Base-by-base conservation (phyloP, 2,329 filamentous ascomycete species). In the Myrmaecium sp. region DNA sequence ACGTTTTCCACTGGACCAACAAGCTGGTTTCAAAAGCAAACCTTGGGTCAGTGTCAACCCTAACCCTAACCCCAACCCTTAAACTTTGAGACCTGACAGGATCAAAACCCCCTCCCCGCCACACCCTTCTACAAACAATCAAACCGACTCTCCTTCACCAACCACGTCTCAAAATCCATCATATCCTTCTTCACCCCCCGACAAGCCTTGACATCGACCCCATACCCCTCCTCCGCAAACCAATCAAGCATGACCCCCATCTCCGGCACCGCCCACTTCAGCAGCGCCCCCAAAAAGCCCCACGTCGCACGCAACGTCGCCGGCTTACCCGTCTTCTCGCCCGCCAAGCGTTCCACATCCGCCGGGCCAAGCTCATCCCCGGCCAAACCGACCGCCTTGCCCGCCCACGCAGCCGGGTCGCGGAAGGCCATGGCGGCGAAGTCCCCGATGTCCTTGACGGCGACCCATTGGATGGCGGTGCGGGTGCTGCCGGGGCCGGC, bases 321-420 rank as follows among this genome's bases (percentile, higher is more conserved):
- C 3, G 51, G 42, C 17, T 48, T 40, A 0, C 62, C 63, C 4
- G 57, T 58, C 16, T 49, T 52, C 13, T 52, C 41, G 43, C 60
- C 49, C 38, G 65, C 67, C 11, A 54, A 50, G 13, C 45, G 42
- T 16, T 43, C 50, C 29, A 62, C 52, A 31, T 64, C 47, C 0
- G 51, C 47, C 29, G 57, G 57, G 0, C 55, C 60, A 17, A 68
- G 39, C 25, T 64, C 59, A 34, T 66, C 64, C 2, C 64, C 64
- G 1, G 64, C 65, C 12, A 69, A 39, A 4, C 58, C 56, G 20
- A 66, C 49, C 4, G 50, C 52, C 11, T 47, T 48, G 19, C 54
- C 52, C 17, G 53, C 51, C 43, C 55, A 68, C 14, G 53, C 40
- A 1, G 57, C 41, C 2, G 57, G 51, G 3, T 60, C 42, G 4